Evolutionary conservation across 805 yeast species (phyloP).

Genomic region (Henningerozyma blattae): DNA sequence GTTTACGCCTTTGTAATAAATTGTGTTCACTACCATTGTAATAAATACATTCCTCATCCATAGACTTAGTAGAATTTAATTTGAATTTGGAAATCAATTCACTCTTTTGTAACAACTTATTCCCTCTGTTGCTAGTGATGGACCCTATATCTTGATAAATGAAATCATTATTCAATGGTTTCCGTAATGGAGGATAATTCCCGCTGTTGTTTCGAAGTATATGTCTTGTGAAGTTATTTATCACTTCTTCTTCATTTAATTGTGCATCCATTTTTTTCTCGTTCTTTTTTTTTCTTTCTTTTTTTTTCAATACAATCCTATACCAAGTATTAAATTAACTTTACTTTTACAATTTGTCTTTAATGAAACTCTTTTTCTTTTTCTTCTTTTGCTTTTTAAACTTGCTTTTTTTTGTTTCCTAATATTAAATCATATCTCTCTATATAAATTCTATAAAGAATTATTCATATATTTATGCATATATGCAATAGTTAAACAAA

Average conservation of each 20-base stretch:
- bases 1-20: constrained; percentile 20
- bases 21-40: constrained; percentile 27
- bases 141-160: constrained; percentile 21
- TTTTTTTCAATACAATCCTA: too few relatives aligned
- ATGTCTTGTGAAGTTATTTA: constrained; percentile 16
- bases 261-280: too few relatives aligned
- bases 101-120: constrained; percentile 41
- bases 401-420: too few relatives aligned
- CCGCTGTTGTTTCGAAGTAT: constrained; percentile 23
- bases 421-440: too few relatives aligned
- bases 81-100: constrained; percentile 34
- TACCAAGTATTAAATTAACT: too few relatives aligned
- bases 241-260: constrained; percentile 9
- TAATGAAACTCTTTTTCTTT: too few relatives aligned
- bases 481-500: too few relatives aligned
- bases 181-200: constrained; percentile 21
- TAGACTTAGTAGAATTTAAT: constrained; percentile 25
- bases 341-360: too few relatives aligned
- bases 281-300: too few relatives aligned
- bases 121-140: constrained; percentile 41
- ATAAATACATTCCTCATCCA: constrained; percentile 21
- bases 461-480: too few relatives aligned
- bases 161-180: constrained; percentile 15
- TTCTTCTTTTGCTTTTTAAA: too few relatives aligned
- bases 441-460: too few relatives aligned